phyloP scores from a whole-genome alignment of 139 green algal species.

The Chlorella vulgaris region DNA sequence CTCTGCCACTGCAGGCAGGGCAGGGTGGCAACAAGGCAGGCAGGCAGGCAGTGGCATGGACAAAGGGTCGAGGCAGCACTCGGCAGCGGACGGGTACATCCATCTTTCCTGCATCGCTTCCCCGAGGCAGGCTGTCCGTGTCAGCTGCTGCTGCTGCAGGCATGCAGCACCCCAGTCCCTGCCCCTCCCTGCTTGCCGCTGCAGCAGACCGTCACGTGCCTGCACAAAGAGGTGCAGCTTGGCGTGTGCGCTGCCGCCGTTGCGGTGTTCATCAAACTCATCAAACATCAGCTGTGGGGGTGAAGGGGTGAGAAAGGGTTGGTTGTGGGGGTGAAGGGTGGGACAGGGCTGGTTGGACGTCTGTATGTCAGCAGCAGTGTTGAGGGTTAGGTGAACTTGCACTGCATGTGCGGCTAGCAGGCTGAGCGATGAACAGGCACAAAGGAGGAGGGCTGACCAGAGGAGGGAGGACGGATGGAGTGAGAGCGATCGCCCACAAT shows the following conservation, averaged over 20 bases:
- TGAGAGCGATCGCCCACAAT: too few species aligned
- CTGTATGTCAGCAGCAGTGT: neutral
- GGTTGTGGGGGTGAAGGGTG: too few species aligned
- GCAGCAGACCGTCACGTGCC: too few species aligned
- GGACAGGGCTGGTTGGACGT: neutral
- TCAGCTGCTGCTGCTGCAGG: neutral
- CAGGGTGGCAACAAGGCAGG: neutral
- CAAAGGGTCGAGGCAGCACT: neutral
- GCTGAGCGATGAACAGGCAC: too few species aligned
- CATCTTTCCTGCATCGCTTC: too few species aligned
- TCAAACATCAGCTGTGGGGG: constrained; percentile 73
- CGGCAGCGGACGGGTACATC: too few species aligned
- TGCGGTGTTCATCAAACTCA: constrained; percentile 51
- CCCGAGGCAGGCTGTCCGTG: neutral
- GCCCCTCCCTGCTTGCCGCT: neutral
- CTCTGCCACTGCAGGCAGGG: constrained; percentile 5
- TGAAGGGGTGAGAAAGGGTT: neutral
- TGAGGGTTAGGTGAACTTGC: too few species aligned
- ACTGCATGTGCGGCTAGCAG: too few species aligned
- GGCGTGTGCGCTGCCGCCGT: neutral
- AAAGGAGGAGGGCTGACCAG: too few species aligned
- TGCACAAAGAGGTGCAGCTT: constrained; percentile 61
- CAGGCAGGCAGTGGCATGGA: neutral
- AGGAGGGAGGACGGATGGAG: too few species aligned
- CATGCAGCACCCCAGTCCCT: neutral